Evolutionary conservation across 108 stramenopile genomes (phyloP), one percentile per base, ranked within the genome.

Genomic region (Bacterosira constricta): DNA sequence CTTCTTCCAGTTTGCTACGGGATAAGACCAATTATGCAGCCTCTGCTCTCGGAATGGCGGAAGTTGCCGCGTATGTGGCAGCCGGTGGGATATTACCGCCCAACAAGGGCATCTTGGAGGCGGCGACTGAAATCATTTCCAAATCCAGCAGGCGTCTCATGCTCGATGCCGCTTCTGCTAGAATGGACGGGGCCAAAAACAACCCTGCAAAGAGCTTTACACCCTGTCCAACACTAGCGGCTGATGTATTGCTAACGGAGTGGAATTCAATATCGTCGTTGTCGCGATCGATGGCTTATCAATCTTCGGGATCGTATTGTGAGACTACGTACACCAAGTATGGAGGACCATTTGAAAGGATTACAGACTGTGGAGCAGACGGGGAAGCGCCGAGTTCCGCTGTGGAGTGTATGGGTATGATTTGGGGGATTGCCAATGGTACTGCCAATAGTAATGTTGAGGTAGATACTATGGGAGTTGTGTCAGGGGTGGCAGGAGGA

Each of bases 31-130:
- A 38, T 1, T 6, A 21, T 26, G 18, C 7, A 4, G 35, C 23
- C 11, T 30, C 38, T 13, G 20, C 50, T 9, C 53, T 36, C 27
- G 15, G 23, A 12, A 56, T 67, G 12, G 47, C 65, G 37, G 74
- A 75, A 36, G 58, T 69, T 13, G 75, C 75, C 6, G 61, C 67
- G 18, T 77, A 63, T 13, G 75, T 77, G n/a, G 66, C 67, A 7
- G 49, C 66, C 4, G 75, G 75, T 2, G 67, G 67, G 41, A 51
- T 68, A 20, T 41, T 77, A 6, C 65, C 75, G 13, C 67, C 67
- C 34, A 46, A 50, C 2, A 47, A 42, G 9, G 60, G 30, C 17
- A 23, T 54, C 26, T 30, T 49, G 9, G 57, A 66, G 21, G 58
- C 37, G 37, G 38, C 69, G 57, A 35, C 57, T 46, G 35, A 34